These are phyloP conservation scores for Biscutella laevigata DNA, from an alignment of 441 rosid genomes.

Conservation along the genomic window DNA sequence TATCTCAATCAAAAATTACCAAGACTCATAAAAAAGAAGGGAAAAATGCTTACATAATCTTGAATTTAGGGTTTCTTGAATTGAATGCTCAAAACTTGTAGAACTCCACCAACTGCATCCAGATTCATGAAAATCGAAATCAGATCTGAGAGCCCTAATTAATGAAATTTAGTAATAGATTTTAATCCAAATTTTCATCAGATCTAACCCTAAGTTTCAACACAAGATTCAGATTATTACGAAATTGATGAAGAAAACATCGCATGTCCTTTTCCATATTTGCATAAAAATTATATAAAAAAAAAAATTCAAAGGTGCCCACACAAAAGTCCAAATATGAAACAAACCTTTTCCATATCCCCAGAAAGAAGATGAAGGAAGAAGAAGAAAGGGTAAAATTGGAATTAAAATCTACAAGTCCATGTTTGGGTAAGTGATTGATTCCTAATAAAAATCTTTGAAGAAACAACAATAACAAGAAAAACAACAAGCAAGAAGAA, in stretches of 20 bases:
- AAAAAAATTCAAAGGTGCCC: constrained; percentile 15
- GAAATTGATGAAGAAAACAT: constrained; percentile 14
- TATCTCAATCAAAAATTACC: neutral
- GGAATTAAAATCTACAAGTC: constrained; percentile 31
- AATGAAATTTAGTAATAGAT: neutral
- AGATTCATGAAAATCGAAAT: constrained; percentile 17
- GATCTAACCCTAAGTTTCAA: constrained; percentile 49
- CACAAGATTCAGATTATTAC: constrained; percentile 26
- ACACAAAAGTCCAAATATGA: constrained; percentile 28
- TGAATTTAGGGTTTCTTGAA: constrained; percentile 41
- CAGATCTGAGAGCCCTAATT: constrained; percentile 16
- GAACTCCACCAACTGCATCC: constrained; percentile 33
- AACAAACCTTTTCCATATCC: constrained; percentile 6
- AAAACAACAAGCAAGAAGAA: no score
- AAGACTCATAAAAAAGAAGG: neutral
- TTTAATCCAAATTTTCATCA: constrained; percentile 21
- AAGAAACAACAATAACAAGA: no score
- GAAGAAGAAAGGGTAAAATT: constrained; percentile 38
- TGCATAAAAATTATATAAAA: neutral
- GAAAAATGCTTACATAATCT: constrained; percentile 37
- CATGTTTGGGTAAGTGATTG: neutral
- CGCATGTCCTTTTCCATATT: constrained; percentile 4
- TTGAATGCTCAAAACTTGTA: constrained; percentile 38
- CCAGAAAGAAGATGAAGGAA: constrained; percentile 1
- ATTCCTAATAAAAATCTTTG: no score